Evolutionary conservation across 2,329 filamentous ascomycete genomes (phyloP), one percentile per base, ranked within the genome.

Genomic region (Fonsecaea pugnacius): DNA sequence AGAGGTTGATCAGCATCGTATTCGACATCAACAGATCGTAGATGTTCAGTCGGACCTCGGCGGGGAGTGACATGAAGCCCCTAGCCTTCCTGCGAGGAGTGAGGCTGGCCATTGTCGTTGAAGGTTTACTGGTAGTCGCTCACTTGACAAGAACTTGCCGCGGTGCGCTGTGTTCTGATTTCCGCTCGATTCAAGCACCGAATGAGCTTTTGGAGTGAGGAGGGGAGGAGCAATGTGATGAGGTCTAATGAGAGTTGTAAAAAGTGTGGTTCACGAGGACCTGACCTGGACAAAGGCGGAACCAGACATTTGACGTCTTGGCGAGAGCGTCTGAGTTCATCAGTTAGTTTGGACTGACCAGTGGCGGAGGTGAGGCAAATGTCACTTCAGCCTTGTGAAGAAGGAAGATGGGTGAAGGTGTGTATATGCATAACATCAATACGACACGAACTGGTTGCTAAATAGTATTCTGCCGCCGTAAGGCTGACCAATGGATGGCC

Each of bases 11-110:
- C n/a, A 27, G 48, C 18, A 60, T 43, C 33, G 16, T 14, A 27
- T 64, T 40, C 32, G 66, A 66, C 30, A 68, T 35, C 36, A 68
- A 58, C 38, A 56, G 56, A 35, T 54, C 43, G 54, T 68, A 68
- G 55, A 69, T 66, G n/a, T 66, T 53, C 9, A 68, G 62, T 4
- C 67, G 63, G 7, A 59, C 60, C 46, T 68, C 67, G 16, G 57
- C 18, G 4, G 67, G 67, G 4, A 69, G 33, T 1, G 33, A 16
- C 35, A 69, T 61, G 24, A 69, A 30, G 27, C 27, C 27, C 27
- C 27, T 30, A 3, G 27, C 48, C 35, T 62, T 60, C 18, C 61
- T 58, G 58, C 33, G 24, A 53, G 14, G 30, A 30, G 57, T 52
- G 36, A 60, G 59, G 30, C n/a, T 38, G 16, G 32, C 51, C 40